These are phyloP conservation scores for Lactarius hatsudake DNA, from an alignment of 768 basidiomycete species.

Conservation along the genomic window DNA sequence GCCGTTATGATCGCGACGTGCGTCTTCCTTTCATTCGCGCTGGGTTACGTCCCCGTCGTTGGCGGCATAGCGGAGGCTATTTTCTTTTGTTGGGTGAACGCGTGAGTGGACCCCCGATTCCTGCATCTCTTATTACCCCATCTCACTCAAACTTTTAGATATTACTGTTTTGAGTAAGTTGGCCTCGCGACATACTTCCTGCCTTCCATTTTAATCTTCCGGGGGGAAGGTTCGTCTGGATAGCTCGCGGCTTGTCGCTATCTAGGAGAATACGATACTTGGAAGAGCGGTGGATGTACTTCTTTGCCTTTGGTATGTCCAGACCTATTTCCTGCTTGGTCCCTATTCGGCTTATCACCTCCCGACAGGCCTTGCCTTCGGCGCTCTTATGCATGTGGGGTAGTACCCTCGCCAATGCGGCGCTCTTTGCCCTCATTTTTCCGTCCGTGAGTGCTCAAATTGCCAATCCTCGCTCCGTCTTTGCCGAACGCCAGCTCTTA, in stretches of 20 bases:
- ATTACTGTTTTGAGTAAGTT: constrained; percentile 86
- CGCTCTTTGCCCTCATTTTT: constrained; percentile 78
- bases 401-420: constrained; percentile 74
- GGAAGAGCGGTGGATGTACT: constrained; percentile 90
- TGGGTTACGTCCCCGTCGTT: constrained; percentile 61
- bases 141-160: constrained; percentile 43
- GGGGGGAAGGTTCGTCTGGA: constrained; percentile 66
- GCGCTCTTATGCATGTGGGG: constrained; percentile 72
- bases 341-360: background rate
- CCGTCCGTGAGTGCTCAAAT: constrained; percentile 55
- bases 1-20: constrained; percentile 80
- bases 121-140: background rate
- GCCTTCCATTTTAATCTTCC: constrained; percentile 10
- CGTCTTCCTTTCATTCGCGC: constrained; percentile 60
- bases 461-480: background rate
- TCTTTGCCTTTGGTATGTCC: constrained; percentile 70
- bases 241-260: constrained; percentile 67
- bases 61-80: constrained; percentile 61
- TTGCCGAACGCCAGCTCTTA: constrained; percentile 32
- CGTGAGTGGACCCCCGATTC: constrained; percentile 53
- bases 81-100: constrained; percentile 83
- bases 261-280: constrained; percentile 66
- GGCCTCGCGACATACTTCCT: background rate
- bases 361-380: constrained; percentile 62
- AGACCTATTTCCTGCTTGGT: constrained; percentile 10